Evolutionary conservation across 2,329 filamentous ascomycete genomes (phyloP).

Genomic region (Ophiostoma tasmaniense): DNA sequence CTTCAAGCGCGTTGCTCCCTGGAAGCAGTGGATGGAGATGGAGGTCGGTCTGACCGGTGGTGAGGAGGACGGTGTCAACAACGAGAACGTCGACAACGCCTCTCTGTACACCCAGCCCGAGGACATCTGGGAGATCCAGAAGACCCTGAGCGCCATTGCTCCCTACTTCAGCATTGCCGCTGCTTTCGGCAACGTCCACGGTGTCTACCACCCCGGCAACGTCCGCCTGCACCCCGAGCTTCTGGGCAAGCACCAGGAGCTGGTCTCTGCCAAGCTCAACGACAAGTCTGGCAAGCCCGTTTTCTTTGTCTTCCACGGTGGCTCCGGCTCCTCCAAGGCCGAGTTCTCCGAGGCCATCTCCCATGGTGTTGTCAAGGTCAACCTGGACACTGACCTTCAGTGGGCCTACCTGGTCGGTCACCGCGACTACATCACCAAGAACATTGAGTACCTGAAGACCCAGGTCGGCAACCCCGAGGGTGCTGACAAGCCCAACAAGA

Average conservation of each 20-base stretch:
- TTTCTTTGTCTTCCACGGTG: slow-evolving; percentile 99
- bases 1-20: slow-evolving; percentile 84
- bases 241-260: slow-evolving; percentile 90
- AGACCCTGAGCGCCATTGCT: slow-evolving; percentile 74
- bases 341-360: slow-evolving; percentile 85
- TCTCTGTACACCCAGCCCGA: slow-evolving; percentile 96
- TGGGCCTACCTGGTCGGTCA: slow-evolving; percentile 88
- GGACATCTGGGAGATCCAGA: slow-evolving; percentile 88
- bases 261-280: slow-evolving; percentile 72
- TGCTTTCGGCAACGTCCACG: slow-evolving; percentile 98
- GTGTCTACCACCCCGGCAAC: slow-evolving; percentile 74
- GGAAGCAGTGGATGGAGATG: slow-evolving; percentile 99
- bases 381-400: slow-evolving; percentile 97
- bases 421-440: slow-evolving; percentile 86
- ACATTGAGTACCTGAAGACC: slow-evolving; percentile 86
- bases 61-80: slow-evolving; percentile 61
- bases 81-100: slow-evolving; percentile 94
- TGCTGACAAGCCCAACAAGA: slow-evolving; percentile 96
- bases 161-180: slow-evolving; percentile 97
- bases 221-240: slow-evolving; percentile 95
- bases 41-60: slow-evolving; percentile 75
- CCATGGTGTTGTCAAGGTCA: slow-evolving; percentile 98
- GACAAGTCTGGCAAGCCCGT: slow-evolving; percentile 78
- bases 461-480: slow-evolving; percentile 94
- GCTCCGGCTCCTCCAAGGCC: slow-evolving; percentile 80